Base-by-base conservation (phyloP, 1,284 basidiomycete genomes). In the Austroboletus niveus region DNA sequence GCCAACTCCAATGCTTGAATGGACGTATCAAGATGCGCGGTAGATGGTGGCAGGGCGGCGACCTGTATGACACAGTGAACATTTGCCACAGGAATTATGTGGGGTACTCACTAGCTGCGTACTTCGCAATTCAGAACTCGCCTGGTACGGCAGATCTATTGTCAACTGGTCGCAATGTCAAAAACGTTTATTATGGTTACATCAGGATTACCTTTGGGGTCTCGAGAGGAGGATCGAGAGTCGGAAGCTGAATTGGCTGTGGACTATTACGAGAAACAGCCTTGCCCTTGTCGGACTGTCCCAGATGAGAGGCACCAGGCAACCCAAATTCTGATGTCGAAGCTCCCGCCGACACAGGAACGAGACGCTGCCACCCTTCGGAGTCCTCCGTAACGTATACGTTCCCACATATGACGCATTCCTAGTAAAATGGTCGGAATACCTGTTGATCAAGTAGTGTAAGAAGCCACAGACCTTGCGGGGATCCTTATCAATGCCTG, bases 341-440 rank as follows among this genome's bases (percentile, higher is more conserved):
- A 12, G 35, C 35, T 42, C 47, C 48, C 20, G 60, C 51, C 8
- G 58, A 61, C 24, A 71, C 57, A 27, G 71, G 68, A 31, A 80
- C 67, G 29, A 87, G 70, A 20, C 63, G 73, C 54, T 79, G 77
- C 58, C 75, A 72, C 40, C 80, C 83, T 52, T 73, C 70, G 53
- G 70, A 70, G 58, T 82, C 80, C 60, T 84, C 79, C 27, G 77
- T 75, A 24, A 80, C 60, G 65, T 88, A 92, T 22, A 82, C 69
- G 27, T 70, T 76, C 22, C 78, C 77, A 64, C 89, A 92, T 49
- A 87, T 77, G 24, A 92, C 89, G 59, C 89, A 92, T 74, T 90
- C 87, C 89, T 91, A 52, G 17, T 48, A 36, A 38, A 49, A 47
- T 24, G 22, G 39, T 42, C 43, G 51, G 60, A 50, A 54, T 32